Percentiles rank a stretch among this genome's conserved stretches.
Conservation (phyloP, 345 rosid species). For the Corymbia maculata region DNA sequence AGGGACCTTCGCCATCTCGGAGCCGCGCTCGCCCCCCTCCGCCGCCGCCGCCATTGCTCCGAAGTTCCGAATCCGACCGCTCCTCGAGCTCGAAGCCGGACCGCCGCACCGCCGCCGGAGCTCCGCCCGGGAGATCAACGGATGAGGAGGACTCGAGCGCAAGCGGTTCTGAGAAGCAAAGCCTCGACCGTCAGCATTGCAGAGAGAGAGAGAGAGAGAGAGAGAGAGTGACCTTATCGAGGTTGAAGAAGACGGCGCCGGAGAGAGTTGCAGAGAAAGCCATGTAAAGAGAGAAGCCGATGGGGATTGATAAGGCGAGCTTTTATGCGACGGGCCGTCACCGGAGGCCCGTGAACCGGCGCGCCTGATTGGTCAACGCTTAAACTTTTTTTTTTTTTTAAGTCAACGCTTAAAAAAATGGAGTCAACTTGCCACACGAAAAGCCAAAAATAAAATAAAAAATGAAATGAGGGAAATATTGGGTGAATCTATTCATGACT, state of each 20-base stretch:
- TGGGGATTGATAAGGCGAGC: background rate
- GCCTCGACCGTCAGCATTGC: background rate
- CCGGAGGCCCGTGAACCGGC: background rate
- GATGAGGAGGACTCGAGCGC: background rate
- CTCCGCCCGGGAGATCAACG: background rate
- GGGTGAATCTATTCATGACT: background rate
- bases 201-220: background rate
- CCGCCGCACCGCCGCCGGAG: background rate
- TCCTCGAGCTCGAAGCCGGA: background rate
- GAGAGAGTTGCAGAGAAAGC: background rate
- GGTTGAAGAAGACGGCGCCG: background rate
- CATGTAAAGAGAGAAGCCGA: background rate
- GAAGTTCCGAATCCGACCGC: background rate
- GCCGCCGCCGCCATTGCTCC: conserved; percentile 10
- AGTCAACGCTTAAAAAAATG: background rate
- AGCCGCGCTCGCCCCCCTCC: background rate
- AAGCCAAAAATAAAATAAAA: background rate
- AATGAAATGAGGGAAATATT: background rate
- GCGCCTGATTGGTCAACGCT: background rate
- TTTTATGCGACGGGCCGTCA: background rate
- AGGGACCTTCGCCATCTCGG: conserved; percentile 21
- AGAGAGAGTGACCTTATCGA: background rate
- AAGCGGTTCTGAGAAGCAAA: background rate
- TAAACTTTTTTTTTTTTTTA: too few relatives aligned
- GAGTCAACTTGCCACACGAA: background rate